Base-by-base conservation (phyloP, 78 protist species). In the Tieghemostelium lacteum region DNA sequence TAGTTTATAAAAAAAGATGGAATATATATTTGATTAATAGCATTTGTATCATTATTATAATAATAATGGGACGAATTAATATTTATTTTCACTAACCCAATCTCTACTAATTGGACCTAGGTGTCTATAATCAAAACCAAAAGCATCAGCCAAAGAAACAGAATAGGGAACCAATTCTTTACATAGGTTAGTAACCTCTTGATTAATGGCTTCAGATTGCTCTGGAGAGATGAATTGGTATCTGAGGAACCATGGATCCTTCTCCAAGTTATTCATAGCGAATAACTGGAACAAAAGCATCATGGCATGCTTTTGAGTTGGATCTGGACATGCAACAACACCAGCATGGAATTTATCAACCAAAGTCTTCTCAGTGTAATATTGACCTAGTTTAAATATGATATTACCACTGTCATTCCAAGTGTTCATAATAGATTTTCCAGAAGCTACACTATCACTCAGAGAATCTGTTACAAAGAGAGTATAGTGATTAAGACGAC, bases 1-100 rank as follows among this genome's bases (percentile, higher is more conserved):
- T n/a, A n/a, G n/a, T n/a, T n/a, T n/a, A n/a, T n/a, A n/a, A n/a
- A n/a, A n/a, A n/a, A n/a, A n/a, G n/a, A n/a, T n/a, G n/a, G n/a
- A n/a, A n/a, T n/a, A n/a, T n/a, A n/a, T n/a, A n/a, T n/a, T n/a
- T n/a, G n/a, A n/a, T n/a, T n/a, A n/a, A n/a, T n/a, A n/a, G n/a
- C n/a, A n/a, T n/a, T n/a, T n/a, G n/a, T n/a, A n/a, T n/a, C n/a
- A n/a, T n/a, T n/a, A n/a, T n/a, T n/a, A n/a, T n/a, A n/a, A n/a
- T n/a, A n/a, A n/a, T n/a, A n/a, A n/a, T n/a, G n/a, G n/a, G n/a
- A n/a, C n/a, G n/a, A n/a, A n/a, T 78, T 66, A 78, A 66, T 65
- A 83, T 69, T 69, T 83, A 69, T 83, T 83, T 60, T 70, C 58
- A 29, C 22, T n/a, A 40, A 83, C 40, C 91, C 91, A 83, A 83